Evolutionary conservation across 805 yeast species (phyloP), one percentile per base, ranked within the genome.

Genomic region (Scheffersomyces coipomensis): DNA sequence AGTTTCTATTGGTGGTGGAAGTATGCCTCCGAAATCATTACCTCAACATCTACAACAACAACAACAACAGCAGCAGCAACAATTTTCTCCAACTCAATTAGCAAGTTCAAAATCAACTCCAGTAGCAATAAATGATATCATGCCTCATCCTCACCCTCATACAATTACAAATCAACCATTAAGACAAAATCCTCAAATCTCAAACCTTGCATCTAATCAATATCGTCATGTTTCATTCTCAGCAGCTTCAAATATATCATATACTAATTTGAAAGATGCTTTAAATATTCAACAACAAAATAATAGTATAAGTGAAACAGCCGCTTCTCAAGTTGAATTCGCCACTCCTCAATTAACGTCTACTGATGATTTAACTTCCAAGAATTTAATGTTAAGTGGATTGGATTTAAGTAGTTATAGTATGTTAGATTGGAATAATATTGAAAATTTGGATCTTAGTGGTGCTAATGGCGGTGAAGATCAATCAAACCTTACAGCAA

Each of bases 251-350:
- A 76, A 83, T 1, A 59, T 71, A 5, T 76, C 86, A 0, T 83
- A 84, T 52, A 71, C 83, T 1, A 75, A 75, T n/a, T 50, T 61
- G 22, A 69, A 72, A 44, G 83, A 76, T 33, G 66, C 71, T 3
- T 33, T 52, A 24, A 44, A 53, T 18, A 66, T 70, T 30, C 65
- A 59, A 29, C 63, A 42, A 56, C 62, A 50, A 33, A 58, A 49
- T 34, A 42, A 17, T 6, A 34, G 31, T 16, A 34, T 33, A 13
- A 18, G 24, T 15, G 35, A 55, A 3, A 76, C 73, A 27, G 76
- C 75, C 0, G 89, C 90, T 1, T 75, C 73, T 32, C 88, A 85
- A 51, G 89, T 85, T 19, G 86, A 83, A 2, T 87, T 85, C 55
- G 79, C 95, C 1, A 85, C 95, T 1, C 96, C 96, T 2, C 95